Conservation (phyloP, 2,329 filamentous ascomycete genomes). For the Beauveria varroae region DNA sequence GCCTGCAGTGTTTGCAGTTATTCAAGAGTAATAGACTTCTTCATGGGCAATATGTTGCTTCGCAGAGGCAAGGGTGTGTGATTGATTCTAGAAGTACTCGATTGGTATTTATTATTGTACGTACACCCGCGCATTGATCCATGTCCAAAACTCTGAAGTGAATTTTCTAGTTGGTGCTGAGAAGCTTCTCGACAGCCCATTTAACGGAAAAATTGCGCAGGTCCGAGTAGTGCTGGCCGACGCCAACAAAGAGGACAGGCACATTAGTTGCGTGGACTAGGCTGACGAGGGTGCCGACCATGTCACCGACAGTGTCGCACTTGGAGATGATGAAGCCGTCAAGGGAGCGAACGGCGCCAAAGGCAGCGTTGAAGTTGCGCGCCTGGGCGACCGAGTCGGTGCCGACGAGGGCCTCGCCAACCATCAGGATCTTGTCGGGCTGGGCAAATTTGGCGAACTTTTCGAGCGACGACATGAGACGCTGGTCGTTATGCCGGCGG, state of each 20-base stretch:
- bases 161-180: constrained; percentile 38
- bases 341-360: constrained; percentile 70
- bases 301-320: constrained; percentile 98
- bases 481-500: constrained; percentile 87
- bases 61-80: too few species aligned
- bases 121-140: background rate
- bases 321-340: constrained; percentile 99
- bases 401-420: constrained; percentile 79
- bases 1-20: background rate
- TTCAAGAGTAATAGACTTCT: too few species aligned
- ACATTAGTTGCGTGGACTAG: constrained; percentile 97
- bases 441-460: constrained; percentile 96
- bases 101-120: background rate
- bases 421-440: constrained; percentile 98
- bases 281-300: constrained; percentile 91
- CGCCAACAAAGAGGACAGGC: constrained; percentile 84
- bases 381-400: constrained; percentile 95
- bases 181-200: constrained; percentile 60
- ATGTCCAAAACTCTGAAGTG: background rate
- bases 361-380: constrained; percentile 89
- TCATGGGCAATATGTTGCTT: background rate
- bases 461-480: constrained; percentile 92
- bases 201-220: constrained; percentile 61
- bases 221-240: constrained; percentile 63
- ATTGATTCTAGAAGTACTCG: background rate